Conservation (phyloP, 148 eudicot genomes). For the Selenicereus undatus region DNA sequence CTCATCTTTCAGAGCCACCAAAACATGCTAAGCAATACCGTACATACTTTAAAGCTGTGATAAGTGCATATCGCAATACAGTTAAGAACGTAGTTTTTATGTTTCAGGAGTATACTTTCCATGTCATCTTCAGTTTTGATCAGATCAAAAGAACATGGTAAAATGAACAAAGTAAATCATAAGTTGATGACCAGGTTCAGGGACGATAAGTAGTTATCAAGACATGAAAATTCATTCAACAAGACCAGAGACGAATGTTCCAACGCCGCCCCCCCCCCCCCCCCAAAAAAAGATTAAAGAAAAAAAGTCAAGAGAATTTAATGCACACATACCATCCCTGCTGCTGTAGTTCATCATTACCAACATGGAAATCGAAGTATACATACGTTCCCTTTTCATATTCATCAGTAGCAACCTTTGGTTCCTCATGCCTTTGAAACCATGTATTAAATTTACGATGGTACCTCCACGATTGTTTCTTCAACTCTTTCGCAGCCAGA, state of each 20-base stretch:
- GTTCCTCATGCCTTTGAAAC: slow-evolving; percentile 99
- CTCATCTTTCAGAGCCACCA: no score
- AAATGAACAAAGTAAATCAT: no score
- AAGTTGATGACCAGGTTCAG: no score
- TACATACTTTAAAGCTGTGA: no score
- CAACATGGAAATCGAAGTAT: slow-evolving; percentile 84
- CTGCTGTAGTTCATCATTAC: slow-evolving; percentile 62
- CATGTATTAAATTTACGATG: slow-evolving; percentile 89
- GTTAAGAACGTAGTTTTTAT: no score
- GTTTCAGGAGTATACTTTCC: no score
- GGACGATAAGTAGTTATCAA: not conserved
- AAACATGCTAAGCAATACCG: no score
- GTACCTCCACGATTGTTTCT: slow-evolving; percentile 98
- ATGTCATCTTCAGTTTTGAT: no score
- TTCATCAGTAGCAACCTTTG: slow-evolving; percentile 93
- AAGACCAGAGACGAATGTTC: not conserved
- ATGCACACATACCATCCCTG: slow-evolving; percentile 68
- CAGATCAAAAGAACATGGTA: no score
- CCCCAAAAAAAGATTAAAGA: not conserved
- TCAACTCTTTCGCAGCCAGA: slow-evolving; percentile 93
- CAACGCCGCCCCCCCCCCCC: not conserved
- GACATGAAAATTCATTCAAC: not conserved
- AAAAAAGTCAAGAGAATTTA: not conserved
- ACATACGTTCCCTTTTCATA: slow-evolving; percentile 94
- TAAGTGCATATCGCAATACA: no score